Evolutionary conservation across 2,329 filamentous ascomycete genomes (phyloP), one percentile per base, ranked within the genome.

Genomic region (Peltaster fructicola): DNA sequence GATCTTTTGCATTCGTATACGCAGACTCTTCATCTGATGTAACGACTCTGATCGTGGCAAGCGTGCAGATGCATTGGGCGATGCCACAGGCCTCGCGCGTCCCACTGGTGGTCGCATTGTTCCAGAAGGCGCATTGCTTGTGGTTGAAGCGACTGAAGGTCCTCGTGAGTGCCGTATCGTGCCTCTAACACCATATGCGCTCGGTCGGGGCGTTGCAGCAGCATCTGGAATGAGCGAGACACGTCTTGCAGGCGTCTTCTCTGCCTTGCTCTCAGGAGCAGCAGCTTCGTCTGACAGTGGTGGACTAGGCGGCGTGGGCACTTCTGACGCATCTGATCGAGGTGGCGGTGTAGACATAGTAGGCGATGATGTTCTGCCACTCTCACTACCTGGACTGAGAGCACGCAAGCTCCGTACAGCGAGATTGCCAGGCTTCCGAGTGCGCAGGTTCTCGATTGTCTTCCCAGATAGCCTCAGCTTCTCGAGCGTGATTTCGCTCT

Each of bases 1-100:
- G 32, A 98, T 72, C 38, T 81, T 79, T 52, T 93, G 81, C 82
- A 95, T 93, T 54, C 95, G 88, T 14, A 81, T 84, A 30, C 90
- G 92, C 36, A 98, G 71, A 15, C 75, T 77, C 35, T 85, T 80
- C 43, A 98, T 91, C 48, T 98, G 88, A 37, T 78, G 77, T 24
- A 98, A 68, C 2, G 88, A 95, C 34, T 67, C 64, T 15, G 69
- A 72, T 32, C 65, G 59, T 21, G 67, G 63, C 26, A 71, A 43
- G 14, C 50, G 48, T n/a, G 38, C 39, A 5, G 36, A 31, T 6
- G 34, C 26, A 30, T 38, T 42, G 42, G 48, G 26, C 40, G 45
- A 29, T 38, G 44, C 59, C 62, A 72, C 26, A 11, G 25, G 22
- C 17, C 27, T 27, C 14, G 61, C 57, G 14, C 67, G 63, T 24